A percentile compares a stretch with the other conserved stretches of the same genome.
phyloP scores from a whole-genome alignment of 352 stramenopile genomes.

The Phytopythium kandeliae region DNA sequence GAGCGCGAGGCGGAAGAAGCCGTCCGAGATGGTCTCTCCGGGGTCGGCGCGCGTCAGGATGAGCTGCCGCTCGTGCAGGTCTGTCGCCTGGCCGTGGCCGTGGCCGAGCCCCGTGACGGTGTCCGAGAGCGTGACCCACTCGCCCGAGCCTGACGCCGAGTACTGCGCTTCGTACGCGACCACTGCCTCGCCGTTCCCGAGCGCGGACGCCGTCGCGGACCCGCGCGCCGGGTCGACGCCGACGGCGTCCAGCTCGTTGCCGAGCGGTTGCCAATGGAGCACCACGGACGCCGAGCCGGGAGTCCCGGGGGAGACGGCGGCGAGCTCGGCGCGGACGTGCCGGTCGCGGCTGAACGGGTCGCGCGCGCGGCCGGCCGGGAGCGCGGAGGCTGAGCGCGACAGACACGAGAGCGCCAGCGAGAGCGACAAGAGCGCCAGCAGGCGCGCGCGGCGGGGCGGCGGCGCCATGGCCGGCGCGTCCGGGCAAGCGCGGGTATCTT shows the following conservation, averaged over 20 bases:
- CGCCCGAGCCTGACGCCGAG: conserved; percentile 29
- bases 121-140: conserved; percentile 28
- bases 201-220: conserved; percentile 5
- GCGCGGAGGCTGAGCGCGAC: neutral
- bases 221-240: neutral
- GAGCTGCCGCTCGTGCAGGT: conserved; percentile 24
- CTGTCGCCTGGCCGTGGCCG: conserved; percentile 1
- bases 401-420: neutral
- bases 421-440: neutral
- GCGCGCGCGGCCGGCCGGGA: neutral
- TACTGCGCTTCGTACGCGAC: conserved; percentile 55
- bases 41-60: conserved; percentile 45
- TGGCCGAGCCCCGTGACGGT: conserved; percentile 24
- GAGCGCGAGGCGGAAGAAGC: conserved; percentile 48
- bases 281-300: conserved; percentile 30
- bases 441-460: neutral
- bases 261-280: conserved; percentile 41
- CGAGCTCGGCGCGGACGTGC: conserved; percentile 22
- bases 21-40: conserved; percentile 36
- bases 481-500: neutral
- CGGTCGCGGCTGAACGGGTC: conserved; percentile 10
- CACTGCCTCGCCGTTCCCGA: conserved; percentile 22
- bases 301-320: conserved; percentile 26
- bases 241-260: conserved; percentile 14
- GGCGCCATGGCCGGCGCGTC: neutral